phyloP scores from a whole-genome alignment of 345 rosid genomes.

The Hibiscus syriacus region DNA sequence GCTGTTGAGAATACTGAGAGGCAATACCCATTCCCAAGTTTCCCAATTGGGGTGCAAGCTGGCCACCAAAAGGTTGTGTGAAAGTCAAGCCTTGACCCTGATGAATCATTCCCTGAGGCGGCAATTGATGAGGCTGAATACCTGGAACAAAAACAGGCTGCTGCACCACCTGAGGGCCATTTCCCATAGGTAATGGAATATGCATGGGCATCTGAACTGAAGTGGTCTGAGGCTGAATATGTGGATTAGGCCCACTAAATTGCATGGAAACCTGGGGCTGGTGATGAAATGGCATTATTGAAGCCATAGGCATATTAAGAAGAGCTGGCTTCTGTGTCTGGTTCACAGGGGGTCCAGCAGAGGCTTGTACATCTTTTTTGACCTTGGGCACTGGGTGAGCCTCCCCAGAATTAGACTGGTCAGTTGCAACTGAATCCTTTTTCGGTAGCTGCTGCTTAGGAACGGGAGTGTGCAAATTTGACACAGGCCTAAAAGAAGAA shows the following conservation, averaged over 20 bases:
- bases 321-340: slow-evolving; percentile 60
- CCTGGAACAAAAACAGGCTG: slow-evolving; percentile 67
- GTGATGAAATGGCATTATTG: slow-evolving; percentile 62
- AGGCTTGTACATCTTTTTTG: slow-evolving; percentile 54
- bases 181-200: slow-evolving; percentile 59
- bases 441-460: slow-evolving; percentile 46
- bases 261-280: slow-evolving; percentile 61
- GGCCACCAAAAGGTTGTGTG: slow-evolving; percentile 59
- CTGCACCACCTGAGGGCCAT: slow-evolving; percentile 55
- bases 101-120: slow-evolving; percentile 76
- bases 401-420: slow-evolving; percentile 40
- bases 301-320: slow-evolving; percentile 44
- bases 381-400: slow-evolving; percentile 34
- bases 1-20: slow-evolving; percentile 66
- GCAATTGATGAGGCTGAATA: slow-evolving; percentile 61
- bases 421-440: slow-evolving; percentile 38
- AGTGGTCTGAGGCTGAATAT: slow-evolving; percentile 55
- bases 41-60: slow-evolving; percentile 52
- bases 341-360: slow-evolving; percentile 29
- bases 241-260: slow-evolving; percentile 62
- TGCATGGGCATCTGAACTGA: slow-evolving; percentile 71
- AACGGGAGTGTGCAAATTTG: slow-evolving; percentile 44
- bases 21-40: slow-evolving; percentile 59
- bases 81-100: slow-evolving; percentile 76
- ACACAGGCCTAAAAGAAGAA: slow-evolving; percentile 35